Base-by-base conservation (phyloP, 1,284 basidiomycete genomes). In the Cryptococcus floricola region DNA sequence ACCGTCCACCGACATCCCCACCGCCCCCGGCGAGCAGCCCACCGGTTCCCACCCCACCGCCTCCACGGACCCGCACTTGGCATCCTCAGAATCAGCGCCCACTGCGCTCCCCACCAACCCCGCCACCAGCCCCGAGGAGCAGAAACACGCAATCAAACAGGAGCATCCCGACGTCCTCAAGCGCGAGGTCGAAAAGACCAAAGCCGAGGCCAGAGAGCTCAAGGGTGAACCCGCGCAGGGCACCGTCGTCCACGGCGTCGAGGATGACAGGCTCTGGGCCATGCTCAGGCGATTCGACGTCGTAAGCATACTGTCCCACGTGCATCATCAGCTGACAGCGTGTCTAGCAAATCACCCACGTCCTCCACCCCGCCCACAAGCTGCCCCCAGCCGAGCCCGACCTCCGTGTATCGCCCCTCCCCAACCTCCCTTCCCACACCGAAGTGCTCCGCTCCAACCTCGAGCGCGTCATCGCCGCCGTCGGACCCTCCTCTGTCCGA, bases 401-500 rank as follows among this genome's bases (percentile, higher is more conserved):
- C 55, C 68, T 79, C 6, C 76, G 77, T 45, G 67, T 65, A 1
- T 72, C 75, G 5, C 67, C 66, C 3, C 70, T 78, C 12, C 77
- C 77, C 0, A 67, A 71, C 47, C 67, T 79, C 2, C 75, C 78
- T 1, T 79, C 72, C 53, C 73, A 78, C 59, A 72, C 74, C 1
- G 78, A 79, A 50, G 65, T 70, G 18, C 68, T 80, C 58, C 75
- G 76, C 60, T 68, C 80, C 23, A 82, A 81, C 54, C 67, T 84
- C 16, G 83, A 84, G 61, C 71, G 83, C 1, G 58, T 80, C 14
- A 81, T 83, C 60, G 79, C 80, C 54, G 79, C 77, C 4, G 73
- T 82, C 38, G 79, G 81, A 8, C 73, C 82, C 16, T 76, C 79
- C 0, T 54, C 79, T 13, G 76, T 80, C 5, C 76, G 77, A 0